These are phyloP conservation scores for Heliamphora exappendiculata DNA, from an alignment of 148 eudicot genomes.

Conservation along the genomic window DNA sequence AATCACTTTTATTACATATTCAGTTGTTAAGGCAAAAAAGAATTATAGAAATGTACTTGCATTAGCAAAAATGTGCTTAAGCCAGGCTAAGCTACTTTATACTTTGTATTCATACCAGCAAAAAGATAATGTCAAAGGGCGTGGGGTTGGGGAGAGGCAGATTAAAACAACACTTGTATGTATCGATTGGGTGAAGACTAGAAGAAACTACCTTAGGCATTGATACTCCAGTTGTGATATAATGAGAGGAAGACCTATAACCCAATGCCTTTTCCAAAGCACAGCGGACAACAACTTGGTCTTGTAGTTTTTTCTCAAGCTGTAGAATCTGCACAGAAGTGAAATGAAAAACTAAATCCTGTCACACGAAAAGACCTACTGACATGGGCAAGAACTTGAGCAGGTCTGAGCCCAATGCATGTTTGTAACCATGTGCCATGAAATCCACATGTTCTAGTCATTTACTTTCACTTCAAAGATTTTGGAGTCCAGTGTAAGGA, in stretches of 20 bases:
- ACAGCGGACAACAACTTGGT: constrained; percentile 68
- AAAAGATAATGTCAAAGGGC: neutral
- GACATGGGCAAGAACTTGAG: neutral
- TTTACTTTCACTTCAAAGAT: neutral
- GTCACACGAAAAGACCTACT: neutral
- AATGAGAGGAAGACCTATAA: constrained; percentile 43
- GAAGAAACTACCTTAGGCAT: constrained; percentile 59
- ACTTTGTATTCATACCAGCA: neutral
- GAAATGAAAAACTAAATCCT: neutral
- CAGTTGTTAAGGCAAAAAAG: neutral
- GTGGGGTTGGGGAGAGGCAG: neutral
- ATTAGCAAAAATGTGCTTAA: neutral
- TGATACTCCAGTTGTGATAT: constrained; percentile 27
- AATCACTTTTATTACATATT: neutral
- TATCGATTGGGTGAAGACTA: neutral
- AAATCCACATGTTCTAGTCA: neutral
- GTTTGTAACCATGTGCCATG: neutral
- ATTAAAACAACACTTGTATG: neutral
- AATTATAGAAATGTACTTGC: neutral
- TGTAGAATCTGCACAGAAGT: constrained; percentile 50
- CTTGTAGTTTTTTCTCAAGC: constrained; percentile 77
- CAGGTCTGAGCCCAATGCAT: neutral
- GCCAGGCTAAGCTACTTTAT: neutral
- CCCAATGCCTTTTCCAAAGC: constrained; percentile 79
- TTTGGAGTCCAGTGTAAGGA: neutral